Base-by-base conservation (phyloP, 1,284 basidiomycete species). In the Marasmius oreades region DNA sequence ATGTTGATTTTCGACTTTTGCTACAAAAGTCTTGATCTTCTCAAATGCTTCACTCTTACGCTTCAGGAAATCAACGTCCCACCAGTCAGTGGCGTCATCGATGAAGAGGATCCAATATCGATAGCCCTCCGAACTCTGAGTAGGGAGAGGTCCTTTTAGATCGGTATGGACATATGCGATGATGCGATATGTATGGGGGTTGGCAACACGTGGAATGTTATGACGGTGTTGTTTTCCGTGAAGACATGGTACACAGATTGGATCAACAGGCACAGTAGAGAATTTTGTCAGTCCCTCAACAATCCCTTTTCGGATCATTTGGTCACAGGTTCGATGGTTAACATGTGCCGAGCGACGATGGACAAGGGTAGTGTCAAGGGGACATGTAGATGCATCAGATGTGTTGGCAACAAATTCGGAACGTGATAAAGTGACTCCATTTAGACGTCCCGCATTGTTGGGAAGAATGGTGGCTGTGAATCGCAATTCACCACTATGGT, bases 111-210 rank as follows among this genome's bases (percentile, higher is more conserved):
- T 60, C 65, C 66, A 69, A 59, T 73, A 75, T 5, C 59, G 60
- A 44, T 63, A 65, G 5, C 71, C 71, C 23, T 59, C 55, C 12
- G 43, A 54, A 23, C 67, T 65, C n/a, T 39, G 45, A 16, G 63
- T 59, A 12, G 63, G 61, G 12, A 72, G 55, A 34, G 64, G 71
- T 44, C 70, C 70, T 57, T 71, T 64, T 7, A 75, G 55, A 55
- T 76, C 74, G 39, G 67, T 60, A 60, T 73, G 73, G 20, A 75
- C 61, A 8, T 71, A 65, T 11, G 67, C 64, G 11, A 73, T 60
- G 28, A 61, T 52, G 14, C 36, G 44, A 3, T 37, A 56, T 22
- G 42, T 42, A 24, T 28, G 50, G 3, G 28, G 47, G 54, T 16
- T 58, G 44, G 36, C 62, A 33, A 16, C 20, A 22, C 51, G 65